Evolutionary conservation across 1,284 basidiomycete species (phyloP), one percentile per base, ranked within the genome.

Genomic region (Kwoniella shivajii): DNA sequence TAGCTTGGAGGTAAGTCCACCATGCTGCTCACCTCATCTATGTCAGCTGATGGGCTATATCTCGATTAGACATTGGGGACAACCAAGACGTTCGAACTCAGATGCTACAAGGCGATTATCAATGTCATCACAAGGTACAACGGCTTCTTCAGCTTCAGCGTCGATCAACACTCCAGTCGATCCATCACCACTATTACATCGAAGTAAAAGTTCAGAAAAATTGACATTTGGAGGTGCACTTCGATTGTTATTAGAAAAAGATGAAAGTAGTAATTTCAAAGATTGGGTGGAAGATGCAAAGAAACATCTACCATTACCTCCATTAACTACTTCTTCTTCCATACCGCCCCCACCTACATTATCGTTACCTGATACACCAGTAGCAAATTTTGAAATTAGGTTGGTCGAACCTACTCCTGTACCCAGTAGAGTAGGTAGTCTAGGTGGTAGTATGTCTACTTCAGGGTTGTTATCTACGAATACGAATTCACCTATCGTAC

Each of bases 251-350:
- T 60, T 74, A 14, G 72, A 74, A 41, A 65, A 71, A 27, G 61
- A 69, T 24, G 66, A 71, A 27, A 62, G 68, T 18, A n/a, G n/a
- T 30, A 59, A 64, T 38, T 75, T 76, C 57, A 73, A 69, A 53
- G 73, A 76, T 50, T 76, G 74, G 74, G 69, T 76, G n/a, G 64
- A 62, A 41, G 73, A 72, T 47, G 74, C 74, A n/a, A 66, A 71
- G 39, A 57, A 47, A 26, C 44, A 61, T n/a, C 47, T 60, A 10
- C 60, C 61, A 3, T 50, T 26, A n/a, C 45, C 49, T 16, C 42
- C 51, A 10, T 33, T 24, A 11, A 42, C 7, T 42, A 7, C 22
- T 24, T 24, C 10, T 11, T 42, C 16, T 22, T 26, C n/a, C n/a
- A n/a, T n/a, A n/a, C 51, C 20, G 20, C 22, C 31, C 27, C 22